phyloP scores from a whole-genome alignment of 805 yeast species.

The Metschnikowia colocasiae region DNA sequence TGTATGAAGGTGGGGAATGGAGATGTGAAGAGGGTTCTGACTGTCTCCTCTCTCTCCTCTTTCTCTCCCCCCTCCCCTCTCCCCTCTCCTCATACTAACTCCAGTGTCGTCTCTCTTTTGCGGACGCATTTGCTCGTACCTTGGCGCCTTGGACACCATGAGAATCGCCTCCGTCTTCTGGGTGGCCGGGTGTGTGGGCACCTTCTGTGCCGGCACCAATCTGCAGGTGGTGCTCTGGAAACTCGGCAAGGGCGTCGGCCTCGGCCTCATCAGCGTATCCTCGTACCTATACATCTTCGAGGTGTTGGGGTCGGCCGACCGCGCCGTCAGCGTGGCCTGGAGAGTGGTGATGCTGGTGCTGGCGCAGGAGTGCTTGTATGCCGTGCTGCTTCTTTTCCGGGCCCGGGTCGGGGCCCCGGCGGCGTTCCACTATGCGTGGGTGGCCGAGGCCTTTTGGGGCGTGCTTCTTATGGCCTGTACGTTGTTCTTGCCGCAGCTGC shows the following conservation, averaged over 20 bases:
- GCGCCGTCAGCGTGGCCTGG: constrained; percentile 20
- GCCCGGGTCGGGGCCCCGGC: not conserved
- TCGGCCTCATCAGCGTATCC: constrained; percentile 31
- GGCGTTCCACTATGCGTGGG: constrained; percentile 14
- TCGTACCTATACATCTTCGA: constrained; percentile 34
- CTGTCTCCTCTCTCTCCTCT: not conserved
- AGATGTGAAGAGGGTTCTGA: no score
- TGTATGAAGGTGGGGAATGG: constrained; percentile 13
- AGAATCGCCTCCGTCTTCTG: constrained; percentile 26
- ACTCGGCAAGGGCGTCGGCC: constrained; percentile 28
- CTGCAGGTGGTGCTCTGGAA: constrained; percentile 27
- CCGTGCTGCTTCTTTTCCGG: constrained; percentile 5
- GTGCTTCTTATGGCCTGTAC: constrained; percentile 6
- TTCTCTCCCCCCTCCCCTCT: not conserved
- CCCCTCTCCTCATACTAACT: constrained; percentile 11
- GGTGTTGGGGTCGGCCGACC: constrained; percentile 19
- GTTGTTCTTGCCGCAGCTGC: constrained; percentile 14
- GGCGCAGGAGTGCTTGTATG: constrained; percentile 9
- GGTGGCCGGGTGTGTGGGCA: constrained; percentile 26
- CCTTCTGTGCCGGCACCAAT: constrained; percentile 24
- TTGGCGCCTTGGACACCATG: constrained; percentile 27
- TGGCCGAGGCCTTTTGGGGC: constrained; percentile 12
- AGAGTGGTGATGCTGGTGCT: constrained; percentile 4
- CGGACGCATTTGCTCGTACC: constrained; percentile 26
- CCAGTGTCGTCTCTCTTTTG: constrained; percentile 30